These are phyloP conservation scores for Quercus ilex DNA, from an alignment of 306 rosid species.

Conservation along the genomic window DNA sequence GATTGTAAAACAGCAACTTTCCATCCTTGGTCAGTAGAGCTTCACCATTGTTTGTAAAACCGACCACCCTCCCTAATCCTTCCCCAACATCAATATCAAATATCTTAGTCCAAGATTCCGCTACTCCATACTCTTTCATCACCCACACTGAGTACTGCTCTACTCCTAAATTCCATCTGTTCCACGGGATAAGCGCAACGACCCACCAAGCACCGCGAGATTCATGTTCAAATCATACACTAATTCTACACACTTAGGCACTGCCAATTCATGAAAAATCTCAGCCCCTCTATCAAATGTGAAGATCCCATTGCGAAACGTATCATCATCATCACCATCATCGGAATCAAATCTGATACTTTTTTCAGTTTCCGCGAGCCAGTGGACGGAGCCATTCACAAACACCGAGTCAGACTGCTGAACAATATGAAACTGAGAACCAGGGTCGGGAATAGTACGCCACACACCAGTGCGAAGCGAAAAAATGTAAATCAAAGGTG, in stretches of 20 bases:
- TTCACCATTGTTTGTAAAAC: not conserved
- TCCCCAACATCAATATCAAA: not conserved
- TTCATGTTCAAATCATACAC: not conserved
- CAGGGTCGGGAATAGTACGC: not conserved
- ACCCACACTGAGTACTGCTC: not conserved
- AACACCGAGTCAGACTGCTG: not conserved
- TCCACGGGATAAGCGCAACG: slow-evolving; percentile 1
- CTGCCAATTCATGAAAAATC: not conserved
- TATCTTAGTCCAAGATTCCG: slow-evolving; percentile 18
- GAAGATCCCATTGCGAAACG: not conserved
- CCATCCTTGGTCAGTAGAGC: not conserved
- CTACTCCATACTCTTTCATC: slow-evolving; percentile 18
- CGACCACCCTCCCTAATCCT: not conserved
- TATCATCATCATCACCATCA: not conserved
- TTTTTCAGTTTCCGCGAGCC: not conserved
- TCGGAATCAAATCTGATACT: no score
- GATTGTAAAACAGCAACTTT: slow-evolving; percentile 5
- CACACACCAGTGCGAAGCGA: slow-evolving; percentile 1
- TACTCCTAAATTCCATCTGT: no score
- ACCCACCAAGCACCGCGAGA: not conserved
- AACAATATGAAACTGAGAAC: not conserved
- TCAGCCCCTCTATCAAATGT: slow-evolving; percentile 8
- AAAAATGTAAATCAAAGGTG: slow-evolving; percentile 1
- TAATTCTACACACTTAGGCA: not conserved
- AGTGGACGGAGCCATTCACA: slow-evolving; percentile 11